Evolutionary conservation across 306 rosid species (phyloP).

Genomic region (Cucurbita moschata): DNA sequence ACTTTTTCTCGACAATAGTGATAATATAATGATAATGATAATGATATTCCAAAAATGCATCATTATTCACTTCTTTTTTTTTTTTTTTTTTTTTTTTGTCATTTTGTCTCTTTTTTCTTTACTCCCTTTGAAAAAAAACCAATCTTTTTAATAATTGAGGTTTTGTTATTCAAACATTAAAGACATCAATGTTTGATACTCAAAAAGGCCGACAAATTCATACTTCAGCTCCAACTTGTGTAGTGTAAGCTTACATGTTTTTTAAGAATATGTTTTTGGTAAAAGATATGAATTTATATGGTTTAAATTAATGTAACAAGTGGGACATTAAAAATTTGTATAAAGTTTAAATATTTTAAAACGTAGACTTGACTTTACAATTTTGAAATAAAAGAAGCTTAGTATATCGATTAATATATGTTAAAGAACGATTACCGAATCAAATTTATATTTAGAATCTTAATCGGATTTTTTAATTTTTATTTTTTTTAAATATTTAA

Average conservation of each 20-base stretch:
- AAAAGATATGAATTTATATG: background rate
- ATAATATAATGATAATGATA: background rate
- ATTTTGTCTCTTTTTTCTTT: background rate
- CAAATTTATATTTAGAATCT: too few relatives aligned
- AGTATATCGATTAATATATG: background rate
- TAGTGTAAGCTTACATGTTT: background rate
- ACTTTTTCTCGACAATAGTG: background rate
- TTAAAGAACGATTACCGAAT: background rate
- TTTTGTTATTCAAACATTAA: background rate
- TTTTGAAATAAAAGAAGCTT: background rate
- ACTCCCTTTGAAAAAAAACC: background rate
- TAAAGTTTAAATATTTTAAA: too few relatives aligned
- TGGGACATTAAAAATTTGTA: background rate
- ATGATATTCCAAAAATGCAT: background rate
- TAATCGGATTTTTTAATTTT: too few relatives aligned
- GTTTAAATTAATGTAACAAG: background rate
- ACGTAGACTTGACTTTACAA: too few relatives aligned
- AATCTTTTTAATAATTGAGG: background rate
- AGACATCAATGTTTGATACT: background rate
- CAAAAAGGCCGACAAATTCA: background rate
- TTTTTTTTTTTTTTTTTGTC: background rate
- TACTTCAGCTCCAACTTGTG: too few relatives aligned
- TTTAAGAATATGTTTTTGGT: background rate
- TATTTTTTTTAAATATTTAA: too few relatives aligned
- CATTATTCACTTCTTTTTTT: background rate